Evolutionary conservation across 2,329 filamentous ascomycete genomes (phyloP), one percentile per base, ranked within the genome.

Genomic region (Aspergillus neotritici): DNA sequence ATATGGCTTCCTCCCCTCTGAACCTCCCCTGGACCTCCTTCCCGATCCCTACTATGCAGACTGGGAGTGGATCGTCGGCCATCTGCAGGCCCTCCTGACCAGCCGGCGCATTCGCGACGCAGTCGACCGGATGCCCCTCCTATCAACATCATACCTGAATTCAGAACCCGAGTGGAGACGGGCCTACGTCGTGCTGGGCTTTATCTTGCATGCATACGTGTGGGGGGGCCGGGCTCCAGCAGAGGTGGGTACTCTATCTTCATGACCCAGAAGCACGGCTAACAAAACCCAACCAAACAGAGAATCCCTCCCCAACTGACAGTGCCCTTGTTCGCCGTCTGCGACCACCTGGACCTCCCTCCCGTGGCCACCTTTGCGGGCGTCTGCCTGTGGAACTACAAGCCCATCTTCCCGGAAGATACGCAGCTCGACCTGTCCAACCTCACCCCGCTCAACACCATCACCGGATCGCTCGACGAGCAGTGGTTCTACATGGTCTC

Each of bases 401-500:
- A 90, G 67, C 87, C 90, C 0, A 78, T 97, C 42, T 96, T 97
- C 61, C 71, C 82, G 47, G 80, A 87, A 49, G 90, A 96, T 65
- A 78, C 79, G 30, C 80, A 93, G 44, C 87, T 94, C 60, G 81
- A 82, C 51, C 76, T 97, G 35, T 84, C 93, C 60, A 97, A 98
- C 57, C 77, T 98, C 43, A 83, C 87, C 32, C 93, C 87, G 2
- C 75, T 97, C 48, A 81, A 83, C 58, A 96, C 93, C 12, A 94
- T 96, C 61, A 97, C 93, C 12, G 93, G 93, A 39, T 90, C 89
- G 6, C 74, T 94, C 43, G 93, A 98, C 62, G 93, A 98, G 70
- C 95, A 93, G 50, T 98, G 93, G 93, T 98, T 98, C 64, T 98
- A 97, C 64, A 76, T 98, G 10, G 82, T 97, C 40, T 96, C 89